These are phyloP conservation scores for Scedosporium apiospermum DNA, from an alignment of 2,329 filamentous ascomycete species.

Conservation along the genomic window DNA sequence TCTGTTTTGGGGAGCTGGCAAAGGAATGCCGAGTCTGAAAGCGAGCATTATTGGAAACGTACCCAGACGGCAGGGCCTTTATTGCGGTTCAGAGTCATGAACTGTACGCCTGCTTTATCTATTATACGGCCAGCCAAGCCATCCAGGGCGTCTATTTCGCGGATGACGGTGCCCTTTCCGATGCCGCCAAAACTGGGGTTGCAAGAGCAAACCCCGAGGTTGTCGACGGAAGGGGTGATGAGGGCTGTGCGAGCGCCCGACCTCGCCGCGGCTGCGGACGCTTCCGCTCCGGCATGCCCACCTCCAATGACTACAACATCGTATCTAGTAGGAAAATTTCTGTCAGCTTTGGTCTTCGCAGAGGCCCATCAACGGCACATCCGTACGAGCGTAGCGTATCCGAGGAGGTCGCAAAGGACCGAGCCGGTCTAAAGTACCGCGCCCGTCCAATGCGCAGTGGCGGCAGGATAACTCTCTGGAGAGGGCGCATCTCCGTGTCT, in stretches of 20 bases:
- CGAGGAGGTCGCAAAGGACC: neutral
- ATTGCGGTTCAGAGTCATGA: slow-evolving; percentile 74
- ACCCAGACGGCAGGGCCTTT: slow-evolving; percentile 94
- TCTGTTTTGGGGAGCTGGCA: neutral
- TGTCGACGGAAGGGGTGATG: slow-evolving; percentile 78
- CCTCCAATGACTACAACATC: slow-evolving; percentile 96
- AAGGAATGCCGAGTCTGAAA: neutral
- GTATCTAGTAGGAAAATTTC: slow-evolving; percentile 5
- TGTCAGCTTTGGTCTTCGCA: neutral
- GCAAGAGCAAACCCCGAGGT: slow-evolving; percentile 90
- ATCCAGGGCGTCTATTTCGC: slow-evolving; percentile 91
- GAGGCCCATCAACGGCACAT: neutral
- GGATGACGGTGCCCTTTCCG: slow-evolving; percentile 91
- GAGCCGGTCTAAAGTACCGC: slow-evolving; percentile 2
- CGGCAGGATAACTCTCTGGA: neutral
- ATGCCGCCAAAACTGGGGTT: slow-evolving; percentile 98
- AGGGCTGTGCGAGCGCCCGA: slow-evolving; percentile 82
- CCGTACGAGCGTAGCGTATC: neutral
- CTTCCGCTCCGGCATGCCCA: slow-evolving; percentile 91
- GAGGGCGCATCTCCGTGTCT: neutral
- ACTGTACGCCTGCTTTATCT: slow-evolving; percentile 92
- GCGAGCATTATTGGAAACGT: slow-evolving; percentile 12
- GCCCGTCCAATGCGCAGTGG: slow-evolving; percentile 1
- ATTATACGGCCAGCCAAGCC: slow-evolving; percentile 81
- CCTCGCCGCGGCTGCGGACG: slow-evolving; percentile 81